Percentiles rank a stretch among this genome's conserved stretches.
phyloP scores from a whole-genome alignment of 148 eudicot species.

The Dysphania ambrosioides region DNA sequence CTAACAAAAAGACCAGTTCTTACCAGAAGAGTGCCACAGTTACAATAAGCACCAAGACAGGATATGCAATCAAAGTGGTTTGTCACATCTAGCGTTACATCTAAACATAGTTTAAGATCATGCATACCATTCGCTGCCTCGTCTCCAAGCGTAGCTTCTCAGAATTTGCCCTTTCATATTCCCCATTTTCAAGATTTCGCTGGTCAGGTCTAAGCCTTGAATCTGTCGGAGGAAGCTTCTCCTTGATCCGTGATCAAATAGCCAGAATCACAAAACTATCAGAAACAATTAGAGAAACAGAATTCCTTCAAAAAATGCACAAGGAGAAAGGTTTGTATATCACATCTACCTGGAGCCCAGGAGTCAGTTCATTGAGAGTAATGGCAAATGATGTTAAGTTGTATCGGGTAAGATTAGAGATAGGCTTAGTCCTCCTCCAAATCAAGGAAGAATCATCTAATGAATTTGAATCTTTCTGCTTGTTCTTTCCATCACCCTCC shows the following conservation, averaged over 20 bases:
- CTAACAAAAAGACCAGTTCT: background rate
- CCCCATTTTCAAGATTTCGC: constrained; percentile 88
- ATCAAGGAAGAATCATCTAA: constrained; percentile 47
- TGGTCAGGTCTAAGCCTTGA: constrained; percentile 97
- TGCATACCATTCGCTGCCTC: constrained; percentile 78
- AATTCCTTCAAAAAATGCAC: constrained; percentile 21
- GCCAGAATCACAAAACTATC: constrained; percentile 37
- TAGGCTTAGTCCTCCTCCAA: constrained; percentile 72
- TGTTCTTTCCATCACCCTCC: constrained; percentile 54
- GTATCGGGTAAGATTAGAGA: constrained; percentile 62
- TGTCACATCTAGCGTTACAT: background rate
- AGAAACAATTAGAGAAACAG: constrained; percentile 29
- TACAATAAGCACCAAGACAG: background rate
- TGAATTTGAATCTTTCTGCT: constrained; percentile 44
- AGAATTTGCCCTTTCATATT: constrained; percentile 75
- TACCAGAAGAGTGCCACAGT: background rate
- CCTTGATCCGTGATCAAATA: constrained; percentile 58
- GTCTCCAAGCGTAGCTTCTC: constrained; percentile 87
- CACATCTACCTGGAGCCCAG: constrained; percentile 67
- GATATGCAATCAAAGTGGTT: background rate
- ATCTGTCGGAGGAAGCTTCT: constrained; percentile 88
- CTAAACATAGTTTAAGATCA: background rate
- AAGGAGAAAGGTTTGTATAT: constrained; percentile 17
- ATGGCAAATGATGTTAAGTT: constrained; percentile 80
- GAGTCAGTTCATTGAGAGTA: constrained; percentile 82